Evolutionary conservation across 2,329 filamentous ascomycete genomes (phyloP).

Genomic region (Alternaria dauci): DNA sequence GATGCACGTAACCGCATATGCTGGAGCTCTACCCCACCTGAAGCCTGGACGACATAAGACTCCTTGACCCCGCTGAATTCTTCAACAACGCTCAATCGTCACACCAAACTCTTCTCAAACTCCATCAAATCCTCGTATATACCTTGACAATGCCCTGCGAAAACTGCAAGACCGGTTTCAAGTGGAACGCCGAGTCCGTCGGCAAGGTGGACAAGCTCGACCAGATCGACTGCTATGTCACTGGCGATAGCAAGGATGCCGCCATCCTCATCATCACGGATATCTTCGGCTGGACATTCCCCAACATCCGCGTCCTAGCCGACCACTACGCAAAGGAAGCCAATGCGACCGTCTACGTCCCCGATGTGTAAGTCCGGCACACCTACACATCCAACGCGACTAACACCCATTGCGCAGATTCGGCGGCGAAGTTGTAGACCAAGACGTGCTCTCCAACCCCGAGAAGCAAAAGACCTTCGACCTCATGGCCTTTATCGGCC

Average conservation of each 20-base stretch:
- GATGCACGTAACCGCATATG: neutral
- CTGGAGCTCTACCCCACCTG: slow-evolving; percentile 7
- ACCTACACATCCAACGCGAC: too few species aligned
- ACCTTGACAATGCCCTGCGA: slow-evolving; percentile 41
- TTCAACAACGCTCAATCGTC: neutral
- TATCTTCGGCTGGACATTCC: slow-evolving; percentile 60
- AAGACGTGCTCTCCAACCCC: slow-evolving; percentile 35
- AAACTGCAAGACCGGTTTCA: slow-evolving; percentile 51
- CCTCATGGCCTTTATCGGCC: slow-evolving; percentile 49
- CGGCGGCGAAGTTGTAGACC: slow-evolving; percentile 41
- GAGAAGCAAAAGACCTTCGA: slow-evolving; percentile 50
- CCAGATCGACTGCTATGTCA: slow-evolving; percentile 52
- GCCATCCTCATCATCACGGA: slow-evolving; percentile 57
- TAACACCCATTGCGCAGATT: slow-evolving; percentile 32
- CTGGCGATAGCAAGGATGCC: slow-evolving; percentile 55
- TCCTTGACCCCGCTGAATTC: slow-evolving; percentile 2
- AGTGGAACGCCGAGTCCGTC: slow-evolving; percentile 49
- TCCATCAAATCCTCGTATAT: neutral
- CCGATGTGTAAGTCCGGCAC: slow-evolving; percentile 50
- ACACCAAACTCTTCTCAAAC: neutral
- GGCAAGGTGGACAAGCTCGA: slow-evolving; percentile 52
- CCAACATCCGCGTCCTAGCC: slow-evolving; percentile 57
- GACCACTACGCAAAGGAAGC: slow-evolving; percentile 58
- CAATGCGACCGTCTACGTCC: slow-evolving; percentile 57
- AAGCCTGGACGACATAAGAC: slow-evolving; percentile 8